Evolutionary conservation across 257 asterid species (phyloP).

Genomic region (Mitragyna speciosa): DNA sequence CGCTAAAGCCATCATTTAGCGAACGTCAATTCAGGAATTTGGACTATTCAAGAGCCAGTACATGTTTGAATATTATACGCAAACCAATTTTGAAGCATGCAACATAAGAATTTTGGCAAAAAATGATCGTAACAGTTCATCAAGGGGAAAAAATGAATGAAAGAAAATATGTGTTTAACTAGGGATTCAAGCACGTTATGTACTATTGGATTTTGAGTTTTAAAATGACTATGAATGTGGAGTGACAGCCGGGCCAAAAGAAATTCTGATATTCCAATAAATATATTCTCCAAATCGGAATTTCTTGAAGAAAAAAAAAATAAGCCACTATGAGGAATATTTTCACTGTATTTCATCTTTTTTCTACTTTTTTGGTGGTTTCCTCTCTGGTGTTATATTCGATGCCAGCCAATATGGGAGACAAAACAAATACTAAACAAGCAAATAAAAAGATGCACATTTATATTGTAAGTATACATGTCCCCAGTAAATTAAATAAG

Average conservation of each 20-base stretch:
- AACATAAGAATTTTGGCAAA: not conserved
- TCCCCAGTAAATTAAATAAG: not conserved
- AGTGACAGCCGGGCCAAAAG: constrained; percentile 10
- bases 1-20: not conserved
- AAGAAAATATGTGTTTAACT: no score
- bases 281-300: constrained; percentile 36
- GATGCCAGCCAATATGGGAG: constrained; percentile 18
- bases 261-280: constrained; percentile 16
- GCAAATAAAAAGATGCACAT: not conserved
- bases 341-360: not conserved
- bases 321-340: constrained; percentile 23
- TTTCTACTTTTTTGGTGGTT: constrained; percentile 26
- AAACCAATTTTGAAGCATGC: not conserved
- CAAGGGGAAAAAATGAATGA: no score
- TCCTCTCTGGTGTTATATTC: constrained; percentile 26
- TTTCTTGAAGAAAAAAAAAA: constrained; percentile 13
- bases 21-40: constrained; percentile 1
- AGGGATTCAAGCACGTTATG: no score
- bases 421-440: not conserved
- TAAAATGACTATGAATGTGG: not conserved
- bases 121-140: not conserved
- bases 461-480: not conserved
- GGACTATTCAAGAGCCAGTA: not conserved
- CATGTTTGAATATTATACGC: not conserved
- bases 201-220: not conserved